A percentile compares a stretch with the other conserved stretches of the same genome.
These are phyloP conservation scores for Rhodotorula kratochvilovae DNA, from an alignment of 768 basidiomycete genomes.

Conservation along the genomic window DNA sequence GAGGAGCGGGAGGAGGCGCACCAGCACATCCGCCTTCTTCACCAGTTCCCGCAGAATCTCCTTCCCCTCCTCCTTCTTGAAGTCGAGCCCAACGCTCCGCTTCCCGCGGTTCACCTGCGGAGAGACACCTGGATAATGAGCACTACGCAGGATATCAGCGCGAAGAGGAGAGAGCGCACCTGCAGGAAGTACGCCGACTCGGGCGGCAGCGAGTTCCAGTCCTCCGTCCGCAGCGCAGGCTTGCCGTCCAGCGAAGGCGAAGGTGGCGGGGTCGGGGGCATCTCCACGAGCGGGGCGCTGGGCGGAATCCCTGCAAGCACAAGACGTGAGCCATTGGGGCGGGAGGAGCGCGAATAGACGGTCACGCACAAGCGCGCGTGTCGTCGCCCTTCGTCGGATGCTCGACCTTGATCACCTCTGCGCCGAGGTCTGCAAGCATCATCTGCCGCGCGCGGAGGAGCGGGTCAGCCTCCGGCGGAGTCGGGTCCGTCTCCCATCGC, in stretches of 20 bases:
- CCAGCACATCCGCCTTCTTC: constrained; percentile 70
- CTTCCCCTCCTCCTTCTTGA: constrained; percentile 72
- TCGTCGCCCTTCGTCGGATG: constrained; percentile 72
- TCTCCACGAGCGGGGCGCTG: constrained; percentile 48
- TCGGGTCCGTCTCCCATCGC: too few relatives aligned
- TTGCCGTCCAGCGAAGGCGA: constrained; percentile 51
- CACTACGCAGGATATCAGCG: too few relatives aligned
- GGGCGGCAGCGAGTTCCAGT: constrained; percentile 59
- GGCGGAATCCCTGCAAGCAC: constrained; percentile 46
- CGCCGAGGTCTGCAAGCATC: constrained; percentile 83
- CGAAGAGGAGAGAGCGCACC: neutral
- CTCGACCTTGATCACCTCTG: constrained; percentile 90
- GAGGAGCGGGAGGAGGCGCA: constrained; percentile 44
- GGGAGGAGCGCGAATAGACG: neutral
- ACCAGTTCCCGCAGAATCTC: constrained; percentile 70
- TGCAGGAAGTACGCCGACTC: constrained; percentile 92
- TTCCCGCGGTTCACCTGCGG: constrained; percentile 71
- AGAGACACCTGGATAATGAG: too few relatives aligned
- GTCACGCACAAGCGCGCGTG: constrained; percentile 56
- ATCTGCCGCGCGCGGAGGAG: constrained; percentile 44
- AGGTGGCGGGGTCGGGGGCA: constrained; percentile 33
- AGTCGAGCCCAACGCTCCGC: constrained; percentile 79
- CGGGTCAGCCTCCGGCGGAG: too few relatives aligned
- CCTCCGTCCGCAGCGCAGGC: constrained; percentile 52
- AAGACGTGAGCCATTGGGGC: too few relatives aligned